Evolutionary conservation across 768 basidiomycete species (phyloP).

Genomic region (Hygrophoropsis aurantiaca): DNA sequence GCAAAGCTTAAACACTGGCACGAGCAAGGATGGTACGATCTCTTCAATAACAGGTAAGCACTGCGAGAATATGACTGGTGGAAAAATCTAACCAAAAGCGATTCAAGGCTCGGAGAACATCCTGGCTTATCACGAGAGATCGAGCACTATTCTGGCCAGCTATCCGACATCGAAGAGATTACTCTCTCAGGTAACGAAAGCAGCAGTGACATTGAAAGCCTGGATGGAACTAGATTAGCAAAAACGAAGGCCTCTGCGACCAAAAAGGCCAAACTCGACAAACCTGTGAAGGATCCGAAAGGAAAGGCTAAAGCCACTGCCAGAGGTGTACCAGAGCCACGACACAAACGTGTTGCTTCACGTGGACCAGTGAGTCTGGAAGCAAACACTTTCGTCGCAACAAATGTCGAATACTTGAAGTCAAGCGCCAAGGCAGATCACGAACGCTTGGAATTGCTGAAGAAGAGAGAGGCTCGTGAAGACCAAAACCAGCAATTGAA

Average conservation of each 20-base stretch:
- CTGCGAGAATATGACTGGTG: neutral
- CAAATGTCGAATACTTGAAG: neutral
- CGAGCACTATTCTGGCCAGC: neutral
- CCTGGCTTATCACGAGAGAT: neutral
- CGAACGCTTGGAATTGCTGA: neutral
- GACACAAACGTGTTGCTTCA: neutral
- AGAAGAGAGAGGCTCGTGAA: neutral
- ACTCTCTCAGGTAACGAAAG: neutral
- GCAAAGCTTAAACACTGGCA: neutral
- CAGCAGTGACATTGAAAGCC: neutral
- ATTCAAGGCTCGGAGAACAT: neutral
- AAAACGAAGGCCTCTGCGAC: no score
- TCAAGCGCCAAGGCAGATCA: neutral
- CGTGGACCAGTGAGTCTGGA: neutral
- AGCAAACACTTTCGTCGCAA: neutral
- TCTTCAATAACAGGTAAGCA: neutral
- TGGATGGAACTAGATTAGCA: no score
- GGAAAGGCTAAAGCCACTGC: neutral
- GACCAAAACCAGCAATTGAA: no score
- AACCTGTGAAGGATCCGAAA: slow-evolving; percentile 1
- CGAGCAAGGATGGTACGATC: neutral
- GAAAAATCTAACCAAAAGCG: no score
- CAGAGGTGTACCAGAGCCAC: neutral
- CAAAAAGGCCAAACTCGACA: neutral
- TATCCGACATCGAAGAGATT: neutral